A percentile compares a stretch with the other conserved stretches of the same genome.
These are phyloP conservation scores for Penicillium expansum DNA, from an alignment of 2,329 filamentous ascomycete species.

Conservation along the genomic window DNA sequence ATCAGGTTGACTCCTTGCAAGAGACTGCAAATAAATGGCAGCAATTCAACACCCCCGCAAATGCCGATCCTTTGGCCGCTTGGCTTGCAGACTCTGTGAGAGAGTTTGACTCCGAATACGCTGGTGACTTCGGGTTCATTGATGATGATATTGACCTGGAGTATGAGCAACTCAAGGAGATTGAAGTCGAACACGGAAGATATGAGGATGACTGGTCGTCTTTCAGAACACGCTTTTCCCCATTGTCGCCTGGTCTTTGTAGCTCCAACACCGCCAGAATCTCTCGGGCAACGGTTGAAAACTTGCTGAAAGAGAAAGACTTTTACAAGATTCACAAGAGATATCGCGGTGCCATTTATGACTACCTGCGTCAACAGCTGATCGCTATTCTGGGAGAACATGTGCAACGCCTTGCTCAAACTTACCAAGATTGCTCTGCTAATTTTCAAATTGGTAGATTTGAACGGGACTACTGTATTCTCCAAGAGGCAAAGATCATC, in stretches of 20 bases:
- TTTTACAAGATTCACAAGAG: conserved; percentile 59
- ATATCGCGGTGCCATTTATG: conserved; percentile 65
- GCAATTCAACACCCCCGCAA: conserved; percentile 15
- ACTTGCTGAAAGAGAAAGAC: conserved; percentile 46
- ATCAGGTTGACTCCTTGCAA: conserved; percentile 62
- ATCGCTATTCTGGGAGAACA: conserved; percentile 48
- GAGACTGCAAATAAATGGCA: conserved; percentile 48
- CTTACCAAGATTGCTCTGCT: conserved; percentile 52
- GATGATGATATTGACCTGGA: conserved; percentile 62
- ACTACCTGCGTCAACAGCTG: conserved; percentile 57
- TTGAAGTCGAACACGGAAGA: conserved; percentile 56
- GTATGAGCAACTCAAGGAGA: conserved; percentile 59
- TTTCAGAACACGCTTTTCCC: conserved; percentile 48
- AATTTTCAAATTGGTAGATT: conserved; percentile 58
- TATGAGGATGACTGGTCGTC: conserved; percentile 56
- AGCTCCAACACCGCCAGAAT: conserved; percentile 18
- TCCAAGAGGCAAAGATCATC: conserved; percentile 60
- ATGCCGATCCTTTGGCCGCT: conserved; percentile 45
- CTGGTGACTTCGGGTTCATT: conserved; percentile 51
- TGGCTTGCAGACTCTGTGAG: conserved; percentile 58
- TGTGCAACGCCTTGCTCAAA: conserved; percentile 51
- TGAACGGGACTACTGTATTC: conserved; percentile 58
- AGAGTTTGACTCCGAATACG: conserved; percentile 45
- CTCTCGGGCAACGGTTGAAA: conserved; percentile 37
- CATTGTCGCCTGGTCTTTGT: conserved; percentile 44